A percentile compares a stretch with the other conserved stretches of the same genome.
Evolutionary conservation across 805 yeast genomes (phyloP).

Genomic region (Metschnikowia bowlesiae): DNA sequence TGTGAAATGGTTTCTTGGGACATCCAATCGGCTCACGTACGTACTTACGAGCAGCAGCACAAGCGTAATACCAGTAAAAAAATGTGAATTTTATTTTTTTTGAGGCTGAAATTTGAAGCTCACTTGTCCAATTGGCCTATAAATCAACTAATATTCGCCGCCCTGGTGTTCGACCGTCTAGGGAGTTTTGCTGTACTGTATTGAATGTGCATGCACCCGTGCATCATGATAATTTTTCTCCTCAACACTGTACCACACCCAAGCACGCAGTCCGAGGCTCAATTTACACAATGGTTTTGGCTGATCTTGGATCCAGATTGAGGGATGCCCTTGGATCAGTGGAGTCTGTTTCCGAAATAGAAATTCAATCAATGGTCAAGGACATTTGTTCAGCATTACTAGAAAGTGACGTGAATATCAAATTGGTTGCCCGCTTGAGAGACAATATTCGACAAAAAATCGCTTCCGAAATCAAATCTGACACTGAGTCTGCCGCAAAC

Average conservation of each 20-base stretch:
- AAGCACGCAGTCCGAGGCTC: not conserved
- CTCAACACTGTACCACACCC: conserved; percentile 1
- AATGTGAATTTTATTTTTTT: too few relatives aligned
- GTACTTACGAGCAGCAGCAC: too few relatives aligned
- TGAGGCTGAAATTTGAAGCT: too few relatives aligned
- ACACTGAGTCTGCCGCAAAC: conserved; percentile 45
- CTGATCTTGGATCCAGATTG: conserved; percentile 42
- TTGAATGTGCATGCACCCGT: not conserved
- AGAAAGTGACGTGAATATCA: conserved; percentile 91
- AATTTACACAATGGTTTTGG: conserved; percentile 34
- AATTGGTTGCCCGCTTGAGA: conserved; percentile 72
- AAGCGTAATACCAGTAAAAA: too few relatives aligned
- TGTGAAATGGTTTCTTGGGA: too few relatives aligned
- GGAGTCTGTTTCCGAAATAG: conserved; percentile 37
- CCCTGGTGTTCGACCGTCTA: not conserved
- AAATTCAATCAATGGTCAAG: conserved; percentile 57
- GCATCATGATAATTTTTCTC: conserved; percentile 2
- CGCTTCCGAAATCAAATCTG: conserved; percentile 50
- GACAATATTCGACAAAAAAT: conserved; percentile 50
- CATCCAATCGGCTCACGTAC: too few relatives aligned
- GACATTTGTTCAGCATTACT: conserved; percentile 86
- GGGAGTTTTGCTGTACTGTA: not conserved
- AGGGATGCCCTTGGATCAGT: conserved; percentile 41
- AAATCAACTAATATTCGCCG: too few relatives aligned
- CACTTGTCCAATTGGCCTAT: too few relatives aligned